Conservation (phyloP, 495 filamentous ascomycete species). For the Aspergillus cavernicola region DNA sequence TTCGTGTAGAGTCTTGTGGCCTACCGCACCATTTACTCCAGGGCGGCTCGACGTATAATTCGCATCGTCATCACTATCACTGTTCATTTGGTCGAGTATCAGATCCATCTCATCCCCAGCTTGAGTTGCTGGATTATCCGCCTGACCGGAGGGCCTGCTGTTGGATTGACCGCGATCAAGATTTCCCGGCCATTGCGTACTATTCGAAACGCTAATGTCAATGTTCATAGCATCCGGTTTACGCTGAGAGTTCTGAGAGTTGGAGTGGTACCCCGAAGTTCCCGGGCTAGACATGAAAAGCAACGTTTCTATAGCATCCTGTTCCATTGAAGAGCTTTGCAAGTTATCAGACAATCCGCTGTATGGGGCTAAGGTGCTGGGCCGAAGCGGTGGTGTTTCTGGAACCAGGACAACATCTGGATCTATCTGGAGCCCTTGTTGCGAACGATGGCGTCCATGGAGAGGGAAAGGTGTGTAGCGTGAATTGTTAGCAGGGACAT, state of each 20-base stretch:
- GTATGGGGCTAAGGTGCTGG: slow-evolving; percentile 25
- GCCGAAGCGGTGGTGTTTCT: slow-evolving; percentile 31
- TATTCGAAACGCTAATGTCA: slow-evolving; percentile 30
- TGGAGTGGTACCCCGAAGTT: slow-evolving; percentile 56
- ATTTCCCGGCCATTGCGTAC: slow-evolving; percentile 15
- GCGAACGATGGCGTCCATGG: slow-evolving; percentile 38
- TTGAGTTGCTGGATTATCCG: slow-evolving; percentile 29
- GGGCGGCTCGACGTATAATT: slow-evolving; percentile 16
- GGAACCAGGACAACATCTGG: slow-evolving; percentile 25
- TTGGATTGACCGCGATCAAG: slow-evolving; percentile 7
- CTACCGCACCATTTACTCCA: neutral
- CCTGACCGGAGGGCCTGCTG: neutral
- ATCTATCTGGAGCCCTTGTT: slow-evolving; percentile 29
- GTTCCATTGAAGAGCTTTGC: slow-evolving; percentile 68
- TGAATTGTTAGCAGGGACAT: slow-evolving; percentile 19
- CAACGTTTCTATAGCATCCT: slow-evolving; percentile 83
- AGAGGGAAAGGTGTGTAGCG: slow-evolving; percentile 23
- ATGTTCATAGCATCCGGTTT: slow-evolving; percentile 23
- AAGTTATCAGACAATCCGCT: slow-evolving; percentile 49
- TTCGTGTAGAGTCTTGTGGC: neutral
- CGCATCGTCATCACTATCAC: slow-evolving; percentile 38
- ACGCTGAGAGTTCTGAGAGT: slow-evolving; percentile 25
- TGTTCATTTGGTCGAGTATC: slow-evolving; percentile 50
- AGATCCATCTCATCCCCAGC: slow-evolving; percentile 51
- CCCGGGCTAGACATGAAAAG: slow-evolving; percentile 85